Evolutionary conservation across 805 yeast species (phyloP).

Genomic region (Saturnispora ahearnii): DNA sequence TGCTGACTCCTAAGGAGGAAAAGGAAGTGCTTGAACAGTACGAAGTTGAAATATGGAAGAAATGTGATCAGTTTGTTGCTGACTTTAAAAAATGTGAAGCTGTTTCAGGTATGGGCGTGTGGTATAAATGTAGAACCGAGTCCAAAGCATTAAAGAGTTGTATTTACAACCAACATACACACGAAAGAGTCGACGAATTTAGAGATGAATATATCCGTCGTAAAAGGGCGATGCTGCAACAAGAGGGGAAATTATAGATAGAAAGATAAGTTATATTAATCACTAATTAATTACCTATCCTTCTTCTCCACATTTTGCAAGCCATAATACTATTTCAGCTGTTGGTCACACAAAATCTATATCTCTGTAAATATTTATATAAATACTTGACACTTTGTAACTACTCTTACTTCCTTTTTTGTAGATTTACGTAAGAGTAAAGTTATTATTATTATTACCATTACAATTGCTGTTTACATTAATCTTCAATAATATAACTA

Average conservation of each 20-base stretch:
- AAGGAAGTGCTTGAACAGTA: conserved; percentile 62
- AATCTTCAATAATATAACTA: not conserved
- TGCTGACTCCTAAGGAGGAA: conserved; percentile 68
- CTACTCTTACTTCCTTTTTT: not conserved
- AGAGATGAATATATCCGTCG: conserved; percentile 54
- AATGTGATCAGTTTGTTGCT: conserved; percentile 62
- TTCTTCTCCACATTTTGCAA: too few species aligned
- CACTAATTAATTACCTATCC: not conserved
- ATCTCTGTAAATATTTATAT: not conserved
- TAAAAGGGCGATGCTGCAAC: conserved; percentile 26
- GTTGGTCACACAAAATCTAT: too few species aligned
- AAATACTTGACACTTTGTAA: not conserved
- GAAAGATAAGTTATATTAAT: too few species aligned
- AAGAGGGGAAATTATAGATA: not conserved
- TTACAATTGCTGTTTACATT: not conserved
- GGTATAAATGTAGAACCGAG: conserved; percentile 55
- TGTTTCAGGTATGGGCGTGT: conserved; percentile 51
- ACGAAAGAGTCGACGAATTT: conserved; percentile 59
- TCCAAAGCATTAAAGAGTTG: conserved; percentile 55
- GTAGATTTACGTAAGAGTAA: too few species aligned
- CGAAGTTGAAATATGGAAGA: conserved; percentile 55
- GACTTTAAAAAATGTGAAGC: conserved; percentile 62
- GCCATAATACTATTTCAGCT: too few species aligned
- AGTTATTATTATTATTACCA: not conserved
- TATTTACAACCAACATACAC: conserved; percentile 49